phyloP scores from a whole-genome alignment of 169 alveolate genomes.

The Perkinsus olseni region DNA sequence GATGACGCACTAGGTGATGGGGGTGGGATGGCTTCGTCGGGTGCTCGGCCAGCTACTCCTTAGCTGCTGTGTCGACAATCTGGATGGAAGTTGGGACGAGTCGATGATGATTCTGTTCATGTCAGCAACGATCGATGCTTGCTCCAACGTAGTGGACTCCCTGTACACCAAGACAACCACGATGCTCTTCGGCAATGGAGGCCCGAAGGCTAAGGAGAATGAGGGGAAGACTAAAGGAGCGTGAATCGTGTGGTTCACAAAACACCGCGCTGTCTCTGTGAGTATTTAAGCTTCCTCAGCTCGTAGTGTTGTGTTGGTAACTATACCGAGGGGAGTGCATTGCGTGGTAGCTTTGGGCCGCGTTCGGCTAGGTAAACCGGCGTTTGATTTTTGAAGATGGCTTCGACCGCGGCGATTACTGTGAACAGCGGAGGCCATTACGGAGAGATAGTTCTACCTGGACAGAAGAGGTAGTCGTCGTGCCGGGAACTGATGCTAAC shows the following conservation, averaged over 20 bases:
- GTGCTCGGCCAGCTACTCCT: no score
- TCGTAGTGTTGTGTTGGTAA: background rate
- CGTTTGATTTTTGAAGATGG: no score
- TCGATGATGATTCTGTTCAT: background rate
- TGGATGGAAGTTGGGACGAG: no score
- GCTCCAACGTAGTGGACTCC: conserved; percentile 28
- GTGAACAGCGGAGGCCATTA: background rate
- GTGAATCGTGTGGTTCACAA: background rate
- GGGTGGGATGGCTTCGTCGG: no score
- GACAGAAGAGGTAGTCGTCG: background rate
- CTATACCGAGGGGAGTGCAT: background rate
- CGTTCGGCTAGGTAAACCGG: no score
- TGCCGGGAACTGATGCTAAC: background rate
- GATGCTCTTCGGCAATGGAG: background rate
- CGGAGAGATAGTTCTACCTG: background rate
- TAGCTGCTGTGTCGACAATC: no score
- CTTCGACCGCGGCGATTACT: no score
- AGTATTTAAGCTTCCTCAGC: background rate
- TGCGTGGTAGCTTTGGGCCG: background rate
- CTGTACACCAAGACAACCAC: conserved; percentile 26
- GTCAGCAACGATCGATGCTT: conserved; percentile 14
- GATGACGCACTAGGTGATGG: background rate
- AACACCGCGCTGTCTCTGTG: background rate
- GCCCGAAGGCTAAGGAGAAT: background rate
- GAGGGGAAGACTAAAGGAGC: background rate